Base-by-base conservation (phyloP, 768 basidiomycete species). In the Tulasnella sp. region DNA sequence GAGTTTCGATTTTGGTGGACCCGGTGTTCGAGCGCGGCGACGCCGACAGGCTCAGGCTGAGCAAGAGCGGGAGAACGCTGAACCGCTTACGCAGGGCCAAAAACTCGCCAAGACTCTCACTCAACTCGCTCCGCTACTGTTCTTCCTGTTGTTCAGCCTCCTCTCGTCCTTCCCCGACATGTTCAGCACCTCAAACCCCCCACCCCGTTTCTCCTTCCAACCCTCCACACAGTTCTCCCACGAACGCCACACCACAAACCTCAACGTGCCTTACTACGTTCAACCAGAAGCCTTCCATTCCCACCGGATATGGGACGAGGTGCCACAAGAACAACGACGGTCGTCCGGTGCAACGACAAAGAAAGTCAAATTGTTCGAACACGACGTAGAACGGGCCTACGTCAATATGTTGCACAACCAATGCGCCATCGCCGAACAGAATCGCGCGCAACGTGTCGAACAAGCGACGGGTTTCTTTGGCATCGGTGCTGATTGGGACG, bases 401-500 rank as follows among this genome's bases (percentile, higher is more conserved):
- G 92, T 92, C 1, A 90, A 91, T 81, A 89, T 90, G 77, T 86
- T 96, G 80, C 93, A 92, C 82, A 84, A 88, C 44, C 88, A 91
- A 83, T 99, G 97, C 85, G 91, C 93, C 83, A 88, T 89, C 8
- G 93, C 91, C 64, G 81, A 91, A 75, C 92, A 95, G 83, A 85
- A 87, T 80, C 93, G 92, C 84, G 89, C 93, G 83, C 91, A 92
- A 81, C 86, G 88, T 81, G 92, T 93, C 84, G 93, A 96, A 77
- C 89, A 90, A 12, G 93, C 96, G 83, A 86, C 94, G 54, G 97
- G 97, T 6, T 86, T 98, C 81, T 96, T 98, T 85, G 97, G 97
- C 7, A 88, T 98, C 78, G 95, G 96, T 42, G 94, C 96, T 16
- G 94, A 99, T 85, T 96, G 94, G 94, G 93, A 96, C 44, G 94